phyloP scores from a whole-genome alignment of 1,284 basidiomycete species.

The Sporisorium graminicola region DNA sequence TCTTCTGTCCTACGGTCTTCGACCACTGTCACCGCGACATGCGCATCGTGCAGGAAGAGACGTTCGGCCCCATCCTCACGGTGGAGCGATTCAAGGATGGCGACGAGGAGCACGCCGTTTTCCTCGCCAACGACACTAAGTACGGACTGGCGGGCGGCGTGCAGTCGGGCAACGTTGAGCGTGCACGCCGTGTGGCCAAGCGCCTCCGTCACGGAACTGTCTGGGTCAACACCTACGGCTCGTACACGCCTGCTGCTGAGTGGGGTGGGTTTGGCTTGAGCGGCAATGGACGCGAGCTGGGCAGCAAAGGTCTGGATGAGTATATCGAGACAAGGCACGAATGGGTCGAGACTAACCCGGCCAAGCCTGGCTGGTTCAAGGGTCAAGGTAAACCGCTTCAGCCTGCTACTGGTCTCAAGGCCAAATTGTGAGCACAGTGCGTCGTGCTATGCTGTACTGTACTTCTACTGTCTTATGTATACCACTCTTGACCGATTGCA shows the following conservation, averaged over 20 bases:
- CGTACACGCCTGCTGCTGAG: slow-evolving; percentile 66
- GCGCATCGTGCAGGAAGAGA: slow-evolving; percentile 69
- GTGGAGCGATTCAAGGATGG: slow-evolving; percentile 67
- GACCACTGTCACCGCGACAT: slow-evolving; percentile 67
- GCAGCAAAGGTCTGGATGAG: slow-evolving; percentile 66
- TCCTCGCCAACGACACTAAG: slow-evolving; percentile 68
- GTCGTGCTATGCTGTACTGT: not conserved
- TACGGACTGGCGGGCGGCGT: slow-evolving; percentile 68
- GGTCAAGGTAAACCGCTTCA: slow-evolving; percentile 27
- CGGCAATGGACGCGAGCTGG: slow-evolving; percentile 68
- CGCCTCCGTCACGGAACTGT: slow-evolving; percentile 66
- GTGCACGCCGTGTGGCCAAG: slow-evolving; percentile 62
- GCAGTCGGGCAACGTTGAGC: slow-evolving; percentile 56
- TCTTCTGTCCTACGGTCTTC: slow-evolving; percentile 68
- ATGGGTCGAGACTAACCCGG: slow-evolving; percentile 63
- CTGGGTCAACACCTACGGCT: slow-evolving; percentile 67
- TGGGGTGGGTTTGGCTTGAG: slow-evolving; percentile 69
- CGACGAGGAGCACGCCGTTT: slow-evolving; percentile 64
- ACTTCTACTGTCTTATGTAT: slow-evolving; percentile 4
- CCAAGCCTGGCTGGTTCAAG: slow-evolving; percentile 65
- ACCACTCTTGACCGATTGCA: not conserved
- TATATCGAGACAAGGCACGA: slow-evolving; percentile 67
- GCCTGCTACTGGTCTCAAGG: slow-evolving; percentile 23
- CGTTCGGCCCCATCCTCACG: slow-evolving; percentile 68
- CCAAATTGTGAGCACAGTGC: slow-evolving; percentile 22